Evolutionary conservation across 148 eudicot genomes (phyloP).

Genomic region (Nepenthes gracilis): DNA sequence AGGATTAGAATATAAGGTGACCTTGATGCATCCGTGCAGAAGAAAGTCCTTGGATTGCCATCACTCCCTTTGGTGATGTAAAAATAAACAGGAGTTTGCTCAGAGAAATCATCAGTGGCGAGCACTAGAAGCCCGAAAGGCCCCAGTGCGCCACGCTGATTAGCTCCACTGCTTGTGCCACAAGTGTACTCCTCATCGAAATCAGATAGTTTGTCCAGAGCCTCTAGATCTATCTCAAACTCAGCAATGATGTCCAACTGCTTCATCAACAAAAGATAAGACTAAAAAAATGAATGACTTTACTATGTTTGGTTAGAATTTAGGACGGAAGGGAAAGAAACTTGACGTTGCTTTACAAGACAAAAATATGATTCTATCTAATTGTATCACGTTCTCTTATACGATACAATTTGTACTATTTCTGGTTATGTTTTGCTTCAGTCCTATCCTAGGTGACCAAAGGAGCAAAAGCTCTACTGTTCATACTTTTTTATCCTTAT

Average conservation of each 20-base stretch:
- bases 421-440: too few relatives aligned
- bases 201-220: slow-evolving; percentile 22
- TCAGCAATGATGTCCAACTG: slow-evolving; percentile 64
- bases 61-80: slow-evolving; percentile 31
- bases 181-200: slow-evolving; percentile 32
- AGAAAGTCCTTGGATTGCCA: slow-evolving; percentile 41
- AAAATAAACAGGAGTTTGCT: slow-evolving; percentile 64
- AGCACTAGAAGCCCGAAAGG: slow-evolving; percentile 56
- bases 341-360: too few relatives aligned
- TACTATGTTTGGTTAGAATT: too few relatives aligned
- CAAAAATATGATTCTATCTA: too few relatives aligned
- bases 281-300: too few relatives aligned
- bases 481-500: too few relatives aligned
- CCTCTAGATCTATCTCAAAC: slow-evolving; percentile 33
- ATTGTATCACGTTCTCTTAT: too few relatives aligned
- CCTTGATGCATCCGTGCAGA: slow-evolving; percentile 63
- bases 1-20: slow-evolving; percentile 1
- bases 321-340: too few relatives aligned
- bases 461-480: too few relatives aligned
- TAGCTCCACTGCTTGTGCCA: slow-evolving; percentile 34
- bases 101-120: slow-evolving; percentile 20
- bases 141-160: slow-evolving; percentile 57
- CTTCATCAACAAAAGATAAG: not conserved
- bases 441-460: too few relatives aligned
- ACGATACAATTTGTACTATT: too few relatives aligned